Evolutionary conservation across 1,139 yeast genomes (phyloP).

Genomic region (Zygoascus meyerae): DNA sequence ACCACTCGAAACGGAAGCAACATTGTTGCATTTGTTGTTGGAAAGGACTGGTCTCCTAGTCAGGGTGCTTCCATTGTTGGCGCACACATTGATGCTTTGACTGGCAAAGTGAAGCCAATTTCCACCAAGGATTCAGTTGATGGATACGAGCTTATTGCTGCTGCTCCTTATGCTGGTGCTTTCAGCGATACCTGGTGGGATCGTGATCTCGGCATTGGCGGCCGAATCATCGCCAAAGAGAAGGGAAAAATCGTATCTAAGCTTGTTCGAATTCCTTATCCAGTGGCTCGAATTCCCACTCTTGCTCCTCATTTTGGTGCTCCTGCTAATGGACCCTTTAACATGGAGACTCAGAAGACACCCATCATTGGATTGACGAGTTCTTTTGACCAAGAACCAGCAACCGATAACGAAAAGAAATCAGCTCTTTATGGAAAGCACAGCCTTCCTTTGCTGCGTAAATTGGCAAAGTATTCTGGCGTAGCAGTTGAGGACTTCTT

Average conservation of each 20-base stretch:
- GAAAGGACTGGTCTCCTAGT: constrained; percentile 62
- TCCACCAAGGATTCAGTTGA: constrained; percentile 61
- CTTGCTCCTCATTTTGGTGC: constrained; percentile 93
- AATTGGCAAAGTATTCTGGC: constrained; percentile 61
- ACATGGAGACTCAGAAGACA: constrained; percentile 77
- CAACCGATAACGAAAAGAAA: constrained; percentile 52
- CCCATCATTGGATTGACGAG: constrained; percentile 72
- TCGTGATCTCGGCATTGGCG: constrained; percentile 86
- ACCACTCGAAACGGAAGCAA: constrained; percentile 78
- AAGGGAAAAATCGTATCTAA: constrained; percentile 46
- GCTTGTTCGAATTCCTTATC: constrained; percentile 73
- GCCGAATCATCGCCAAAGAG: constrained; percentile 68
- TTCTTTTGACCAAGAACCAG: constrained; percentile 35
- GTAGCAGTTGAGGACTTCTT: constrained; percentile 57
- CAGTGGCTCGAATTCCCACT: constrained; percentile 86
- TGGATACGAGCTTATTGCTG: constrained; percentile 83
- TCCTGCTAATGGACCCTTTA: constrained; percentile 71
- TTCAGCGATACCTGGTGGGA: constrained; percentile 82
- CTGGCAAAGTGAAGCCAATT: constrained; percentile 68
- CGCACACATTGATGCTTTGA: constrained; percentile 90
- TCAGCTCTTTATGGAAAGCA: constrained; percentile 67
- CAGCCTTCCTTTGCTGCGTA: constrained; percentile 62
- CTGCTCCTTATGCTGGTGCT: constrained; percentile 92
- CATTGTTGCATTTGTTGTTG: constrained; percentile 72
- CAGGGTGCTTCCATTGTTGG: constrained; percentile 82